Conservation (phyloP, 2,329 filamentous ascomycete genomes). For the Botryotinia convoluta region DNA sequence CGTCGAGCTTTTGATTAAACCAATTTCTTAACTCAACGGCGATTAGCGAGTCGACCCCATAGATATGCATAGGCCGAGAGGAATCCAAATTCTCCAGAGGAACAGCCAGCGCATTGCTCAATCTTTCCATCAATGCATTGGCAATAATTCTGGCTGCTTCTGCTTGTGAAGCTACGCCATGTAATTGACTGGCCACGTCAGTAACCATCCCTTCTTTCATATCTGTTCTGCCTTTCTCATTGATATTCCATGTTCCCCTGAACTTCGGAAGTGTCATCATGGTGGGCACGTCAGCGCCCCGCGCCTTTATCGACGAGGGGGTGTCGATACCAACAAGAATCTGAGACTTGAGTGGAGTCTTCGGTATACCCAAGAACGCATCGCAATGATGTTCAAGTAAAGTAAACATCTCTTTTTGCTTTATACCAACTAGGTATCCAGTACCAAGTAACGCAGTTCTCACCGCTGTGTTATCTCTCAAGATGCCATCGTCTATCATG, state of each 20-base stretch:
- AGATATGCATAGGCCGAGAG: constrained; percentile 39
- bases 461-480: constrained; percentile 23
- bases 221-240: background rate
- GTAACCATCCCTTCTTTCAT: background rate
- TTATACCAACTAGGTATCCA: constrained; percentile 43
- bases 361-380: background rate
- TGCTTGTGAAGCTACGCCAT: background rate
- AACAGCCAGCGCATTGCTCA: constrained; percentile 42
- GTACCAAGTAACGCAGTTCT: constrained; percentile 30
- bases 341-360: background rate
- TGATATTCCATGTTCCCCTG: constrained; percentile 4
- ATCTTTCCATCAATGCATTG: constrained; percentile 40
- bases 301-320: background rate
- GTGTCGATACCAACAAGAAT: background rate
- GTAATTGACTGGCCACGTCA: background rate
- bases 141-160: constrained; percentile 1
- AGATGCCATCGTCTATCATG: constrained; percentile 24
- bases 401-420: constrained; percentile 53
- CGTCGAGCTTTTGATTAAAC: constrained; percentile 44
- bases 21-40: constrained; percentile 52
- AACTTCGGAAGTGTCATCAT: background rate
- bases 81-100: constrained; percentile 46
- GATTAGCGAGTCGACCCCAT: constrained; percentile 53
- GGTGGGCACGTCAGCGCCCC: background rate
- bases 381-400: constrained; percentile 39